Evolutionary conservation across 164 flowering plant genomes (phyloP), one percentile per base, ranked within the genome.

Genomic region (Vitis rotundifolia): DNA sequence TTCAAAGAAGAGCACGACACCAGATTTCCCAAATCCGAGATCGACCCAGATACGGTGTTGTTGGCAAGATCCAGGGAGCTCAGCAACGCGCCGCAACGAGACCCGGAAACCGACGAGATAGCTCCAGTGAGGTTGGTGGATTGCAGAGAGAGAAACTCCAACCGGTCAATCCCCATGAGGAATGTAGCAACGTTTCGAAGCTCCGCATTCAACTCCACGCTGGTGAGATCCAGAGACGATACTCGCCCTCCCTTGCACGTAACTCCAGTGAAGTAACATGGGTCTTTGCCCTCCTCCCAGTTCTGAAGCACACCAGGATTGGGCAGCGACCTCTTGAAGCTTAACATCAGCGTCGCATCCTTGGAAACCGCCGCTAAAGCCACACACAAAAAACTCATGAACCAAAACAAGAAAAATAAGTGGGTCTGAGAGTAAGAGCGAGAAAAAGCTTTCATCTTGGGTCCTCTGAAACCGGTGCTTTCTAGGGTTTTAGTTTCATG

Each of bases 211-310:
- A 95, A 68, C 8, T 59, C 57, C 1, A 57, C 2, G 49, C 14
- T 37, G 64, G 77, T 74, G 58, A 95, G 89, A 78, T 91, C 86
- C 26, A 95, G 64, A 1, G 86, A 71, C 14, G 91, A 74, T 31
- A 93, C 91, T 48, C 78, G 66, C 0, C 81, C 59, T 57, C 68
- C 79, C 16, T 68, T 82, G 75, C 98, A 93, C 7, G 70, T 15
- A 28, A 93, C 88, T 11, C 92, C 92, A 28, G 29, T 47, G 75
- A 87, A 93, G 53, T 22, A 12, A 75, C 98, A 93, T 5, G 89
- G 91, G 75, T 75, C 64, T 3, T 31, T 49, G 44, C 62, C 68
- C 5, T 74, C 66, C 3, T 63, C 71, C 98, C 98, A 93, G 76
- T 73, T 74, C 9, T 13, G 69, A 15, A 93, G 87, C 7, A 69